These are phyloP conservation scores for Ziziphus jujuba DNA, from an alignment of 306 rosid species.

Conservation along the genomic window DNA sequence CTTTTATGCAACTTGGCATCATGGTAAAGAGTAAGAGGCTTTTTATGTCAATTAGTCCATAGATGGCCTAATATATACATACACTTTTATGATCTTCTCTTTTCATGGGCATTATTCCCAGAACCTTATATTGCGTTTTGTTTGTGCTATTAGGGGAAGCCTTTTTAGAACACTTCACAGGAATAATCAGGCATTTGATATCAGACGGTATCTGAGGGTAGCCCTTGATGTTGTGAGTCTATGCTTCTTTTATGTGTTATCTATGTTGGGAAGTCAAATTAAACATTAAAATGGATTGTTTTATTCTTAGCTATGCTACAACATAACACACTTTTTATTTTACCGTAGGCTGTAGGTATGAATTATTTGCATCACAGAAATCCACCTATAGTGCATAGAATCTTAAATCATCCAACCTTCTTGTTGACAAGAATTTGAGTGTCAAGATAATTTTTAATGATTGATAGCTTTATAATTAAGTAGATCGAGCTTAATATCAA, in stretches of 20 bases:
- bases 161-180: conserved; percentile 67
- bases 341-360: conserved; percentile 72
- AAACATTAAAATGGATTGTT: conserved; percentile 6
- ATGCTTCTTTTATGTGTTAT: not conserved
- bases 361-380: conserved; percentile 76
- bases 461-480: conserved; percentile 7
- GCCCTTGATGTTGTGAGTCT: conserved; percentile 76
- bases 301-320: conserved; percentile 1
- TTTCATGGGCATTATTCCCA: conserved; percentile 8
- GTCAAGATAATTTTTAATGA: conserved; percentile 55
- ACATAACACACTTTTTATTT: conserved; percentile 1
- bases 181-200: conserved; percentile 59
- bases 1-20: not conserved
- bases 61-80: too few species aligned
- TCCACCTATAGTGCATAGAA: conserved; percentile 84
- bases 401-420: conserved; percentile 74
- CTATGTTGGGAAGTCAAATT: not conserved
- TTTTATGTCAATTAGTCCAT: too few species aligned
- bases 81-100: not conserved
- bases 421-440: conserved; percentile 75
- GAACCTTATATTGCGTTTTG: conserved; percentile 17
- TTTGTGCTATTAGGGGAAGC: conserved; percentile 63
- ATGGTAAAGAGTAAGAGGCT: not conserved
- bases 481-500: conserved; percentile 6
- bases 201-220: conserved; percentile 62